phyloP scores from a whole-genome alignment of 139 green algal genomes.

The Coelastrella sp. region DNA sequence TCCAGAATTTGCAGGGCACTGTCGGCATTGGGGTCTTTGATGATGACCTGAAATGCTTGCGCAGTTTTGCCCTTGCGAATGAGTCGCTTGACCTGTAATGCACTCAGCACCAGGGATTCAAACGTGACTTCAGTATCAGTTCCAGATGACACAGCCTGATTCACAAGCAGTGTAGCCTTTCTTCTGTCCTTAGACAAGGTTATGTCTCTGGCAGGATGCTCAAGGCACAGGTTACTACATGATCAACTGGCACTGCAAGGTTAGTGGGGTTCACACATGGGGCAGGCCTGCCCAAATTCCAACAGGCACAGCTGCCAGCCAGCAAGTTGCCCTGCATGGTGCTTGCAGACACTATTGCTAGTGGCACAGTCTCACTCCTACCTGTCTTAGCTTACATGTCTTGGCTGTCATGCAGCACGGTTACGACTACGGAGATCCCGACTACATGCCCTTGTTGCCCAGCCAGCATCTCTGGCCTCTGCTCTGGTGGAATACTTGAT shows the following conservation, averaged over 20 bases:
- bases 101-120: not conserved
- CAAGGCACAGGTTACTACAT: not conserved
- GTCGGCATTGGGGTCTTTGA: not conserved
- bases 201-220: not conserved
- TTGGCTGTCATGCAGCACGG: not conserved
- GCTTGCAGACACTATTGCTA: not conserved
- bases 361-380: not conserved
- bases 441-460: conserved; percentile 6
- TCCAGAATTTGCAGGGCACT: not conserved
- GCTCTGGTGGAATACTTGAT: not conserved
- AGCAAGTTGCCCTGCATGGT: not conserved
- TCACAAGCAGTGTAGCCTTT: not conserved
- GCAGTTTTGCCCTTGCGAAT: not conserved
- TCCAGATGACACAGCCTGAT: not conserved
- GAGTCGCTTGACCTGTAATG: not conserved
- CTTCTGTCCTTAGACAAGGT: not conserved
- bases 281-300: not conserved
- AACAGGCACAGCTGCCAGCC: not conserved
- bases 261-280: not conserved
- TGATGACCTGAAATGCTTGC: not conserved
- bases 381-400: not conserved
- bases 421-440: conserved; percentile 22
- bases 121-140: not conserved
- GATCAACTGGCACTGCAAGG: not conserved
- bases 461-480: not conserved